Conservation (phyloP, 176 grass and related monocot species). For the Oryza rufipogon region DNA sequence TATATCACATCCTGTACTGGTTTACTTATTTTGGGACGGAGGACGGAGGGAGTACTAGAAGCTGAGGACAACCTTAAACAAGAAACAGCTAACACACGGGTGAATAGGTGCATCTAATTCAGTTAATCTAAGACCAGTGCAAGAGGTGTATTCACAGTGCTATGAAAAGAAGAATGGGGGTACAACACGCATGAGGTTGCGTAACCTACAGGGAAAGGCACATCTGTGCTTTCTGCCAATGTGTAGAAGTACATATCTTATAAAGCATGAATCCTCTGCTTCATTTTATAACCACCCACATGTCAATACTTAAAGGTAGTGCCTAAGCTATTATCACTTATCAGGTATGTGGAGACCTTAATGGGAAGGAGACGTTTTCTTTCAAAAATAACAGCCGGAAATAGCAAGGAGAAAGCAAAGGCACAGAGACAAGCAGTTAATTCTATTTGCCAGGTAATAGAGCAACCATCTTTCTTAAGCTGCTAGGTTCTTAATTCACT, state of each 20-base stretch:
- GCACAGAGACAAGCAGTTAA: conserved; percentile 98
- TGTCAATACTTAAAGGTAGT: conserved; percentile 10
- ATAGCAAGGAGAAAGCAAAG: conserved; percentile 86
- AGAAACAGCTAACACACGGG: too few relatives aligned
- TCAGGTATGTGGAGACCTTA: conserved; percentile 86
- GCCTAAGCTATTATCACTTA: conserved; percentile 32
- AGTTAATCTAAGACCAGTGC: too few relatives aligned
- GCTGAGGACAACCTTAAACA: too few relatives aligned
- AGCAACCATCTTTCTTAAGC: conserved; percentile 11
- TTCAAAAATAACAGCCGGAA: conserved; percentile 78
- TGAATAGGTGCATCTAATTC: too few relatives aligned
- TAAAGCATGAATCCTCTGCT: conserved; percentile 11
- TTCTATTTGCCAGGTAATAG: conserved; percentile 93
- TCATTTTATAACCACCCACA: neutral
- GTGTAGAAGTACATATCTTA: neutral
- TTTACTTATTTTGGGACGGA: too few relatives aligned
- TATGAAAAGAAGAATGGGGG: too few relatives aligned
- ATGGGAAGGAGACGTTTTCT: conserved; percentile 93
- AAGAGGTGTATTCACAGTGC: too few relatives aligned
- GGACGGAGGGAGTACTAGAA: too few relatives aligned
- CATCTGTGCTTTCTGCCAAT: neutral
- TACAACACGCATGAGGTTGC: too few relatives aligned
- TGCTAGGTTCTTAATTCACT: conserved; percentile 9
- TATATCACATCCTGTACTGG: too few relatives aligned
- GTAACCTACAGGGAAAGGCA: neutral